Percentiles rank a stretch among this genome's conserved stretches.
Evolutionary conservation across 805 yeast genomes (phyloP).

Genomic region (Barnettozyma vustinii): DNA sequence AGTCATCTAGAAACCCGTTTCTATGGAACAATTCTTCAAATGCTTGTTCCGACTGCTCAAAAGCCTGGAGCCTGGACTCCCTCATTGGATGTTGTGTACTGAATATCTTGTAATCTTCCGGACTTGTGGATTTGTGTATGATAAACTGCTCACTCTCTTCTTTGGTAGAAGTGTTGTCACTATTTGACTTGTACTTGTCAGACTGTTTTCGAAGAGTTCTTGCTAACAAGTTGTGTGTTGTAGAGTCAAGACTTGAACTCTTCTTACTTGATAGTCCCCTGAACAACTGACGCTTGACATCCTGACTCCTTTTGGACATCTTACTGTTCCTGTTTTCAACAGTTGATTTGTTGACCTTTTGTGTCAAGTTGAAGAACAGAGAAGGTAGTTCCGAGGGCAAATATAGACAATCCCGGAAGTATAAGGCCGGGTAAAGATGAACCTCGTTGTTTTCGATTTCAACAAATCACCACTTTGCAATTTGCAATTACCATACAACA

Average conservation of each 20-base stretch:
- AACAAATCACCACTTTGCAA: neutral
- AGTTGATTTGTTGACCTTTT: neutral
- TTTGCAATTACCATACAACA: neutral
- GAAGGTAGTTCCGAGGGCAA: neutral
- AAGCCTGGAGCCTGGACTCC: slow-evolving; percentile 22
- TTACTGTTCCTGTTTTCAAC: neutral
- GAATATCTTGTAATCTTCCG: slow-evolving; percentile 23
- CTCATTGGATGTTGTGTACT: slow-evolving; percentile 19
- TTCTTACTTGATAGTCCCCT: slow-evolving; percentile 14
- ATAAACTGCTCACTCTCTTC: slow-evolving; percentile 15
- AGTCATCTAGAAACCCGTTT: slow-evolving; percentile 18
- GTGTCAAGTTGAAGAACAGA: neutral
- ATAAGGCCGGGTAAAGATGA: neutral
- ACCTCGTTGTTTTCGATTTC: neutral
- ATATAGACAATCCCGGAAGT: neutral
- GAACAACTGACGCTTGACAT: slow-evolving; percentile 23
- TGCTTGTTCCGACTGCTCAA: slow-evolving; percentile 22
- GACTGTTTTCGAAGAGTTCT: slow-evolving; percentile 24
- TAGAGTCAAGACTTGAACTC: slow-evolving; percentile 10
- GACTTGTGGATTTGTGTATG: slow-evolving; percentile 24
- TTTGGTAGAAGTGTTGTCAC: neutral
- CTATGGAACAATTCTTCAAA: slow-evolving; percentile 21
- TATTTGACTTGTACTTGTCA: slow-evolving; percentile 17
- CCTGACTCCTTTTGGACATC: slow-evolving; percentile 15
- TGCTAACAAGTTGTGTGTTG: slow-evolving; percentile 22